Evolutionary conservation across 108 stramenopile species (phyloP).

Genomic region (Mayamaea pseudoterrestris): DNA sequence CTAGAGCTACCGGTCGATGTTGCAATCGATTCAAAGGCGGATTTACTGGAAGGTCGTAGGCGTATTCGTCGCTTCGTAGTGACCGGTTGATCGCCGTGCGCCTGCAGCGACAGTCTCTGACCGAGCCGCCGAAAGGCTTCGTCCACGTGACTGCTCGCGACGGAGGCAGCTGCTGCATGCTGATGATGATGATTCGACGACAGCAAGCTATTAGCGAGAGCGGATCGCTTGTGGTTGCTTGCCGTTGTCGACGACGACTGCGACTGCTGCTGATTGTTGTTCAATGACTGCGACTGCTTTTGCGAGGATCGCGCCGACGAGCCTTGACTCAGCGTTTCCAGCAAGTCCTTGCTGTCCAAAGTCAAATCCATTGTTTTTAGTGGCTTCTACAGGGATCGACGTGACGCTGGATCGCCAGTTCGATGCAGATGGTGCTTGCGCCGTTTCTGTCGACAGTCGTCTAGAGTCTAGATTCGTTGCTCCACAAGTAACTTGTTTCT

Average conservation of each 20-base stretch:
- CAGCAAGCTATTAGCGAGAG: neutral
- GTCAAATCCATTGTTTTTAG: conserved; percentile 10
- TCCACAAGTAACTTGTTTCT: too few species aligned
- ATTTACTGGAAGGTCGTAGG: neutral
- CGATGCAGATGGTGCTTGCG: too few species aligned
- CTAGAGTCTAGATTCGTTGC: too few species aligned
- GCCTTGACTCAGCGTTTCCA: conserved; percentile 6
- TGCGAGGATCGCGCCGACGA: neutral
- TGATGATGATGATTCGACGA: neutral
- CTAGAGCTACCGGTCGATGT: too few species aligned
- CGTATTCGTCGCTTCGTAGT: too few species aligned
- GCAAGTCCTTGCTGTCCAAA: conserved; percentile 2
- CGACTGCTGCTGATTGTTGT: conserved; percentile 5
- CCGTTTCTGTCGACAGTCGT: too few species aligned
- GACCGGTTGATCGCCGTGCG: conserved; percentile 18
- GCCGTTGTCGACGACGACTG: conserved; percentile 2
- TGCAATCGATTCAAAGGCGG: neutral
- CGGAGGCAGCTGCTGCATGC: neutral
- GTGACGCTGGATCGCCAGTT: too few species aligned
- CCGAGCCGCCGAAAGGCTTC: conserved; percentile 32
- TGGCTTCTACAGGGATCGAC: too few species aligned
- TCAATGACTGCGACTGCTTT: neutral
- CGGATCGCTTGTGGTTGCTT: neutral
- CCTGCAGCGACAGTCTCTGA: conserved; percentile 17
- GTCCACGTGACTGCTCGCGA: neutral